Percentiles rank a stretch among this genome's conserved stretches.
Evolutionary conservation across 2,329 filamentous ascomycete genomes (phyloP).

Genomic region (Blastomyces gilchristii): DNA sequence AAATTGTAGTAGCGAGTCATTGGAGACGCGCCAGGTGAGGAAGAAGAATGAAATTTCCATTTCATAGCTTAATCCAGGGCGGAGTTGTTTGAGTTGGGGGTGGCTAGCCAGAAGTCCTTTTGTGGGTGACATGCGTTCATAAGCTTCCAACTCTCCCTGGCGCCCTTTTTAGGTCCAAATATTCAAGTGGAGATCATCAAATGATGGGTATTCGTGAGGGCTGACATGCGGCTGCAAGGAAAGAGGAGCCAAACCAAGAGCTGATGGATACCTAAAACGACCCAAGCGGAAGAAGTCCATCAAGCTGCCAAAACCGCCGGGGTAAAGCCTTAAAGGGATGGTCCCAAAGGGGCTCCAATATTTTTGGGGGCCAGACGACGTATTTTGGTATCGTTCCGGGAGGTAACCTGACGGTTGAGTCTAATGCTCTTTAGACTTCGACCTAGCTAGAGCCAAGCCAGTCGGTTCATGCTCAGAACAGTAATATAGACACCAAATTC

Average conservation of each 20-base stretch:
- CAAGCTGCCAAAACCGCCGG: not conserved
- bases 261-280: not conserved
- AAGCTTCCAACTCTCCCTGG: not conserved
- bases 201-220: not conserved
- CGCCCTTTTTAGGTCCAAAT: constrained; percentile 1
- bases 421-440: not conserved
- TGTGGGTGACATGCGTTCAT: not conserved
- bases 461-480: not conserved
- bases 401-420: not conserved
- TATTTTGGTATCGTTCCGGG: not conserved
- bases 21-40: not conserved
- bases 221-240: not conserved
- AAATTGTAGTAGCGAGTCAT: not conserved
- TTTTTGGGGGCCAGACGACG: not conserved
- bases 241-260: not conserved
- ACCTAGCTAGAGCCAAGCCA: constrained; percentile 1
- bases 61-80: not conserved
- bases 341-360: not conserved
- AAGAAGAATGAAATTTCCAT: not conserved
- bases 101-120: not conserved
- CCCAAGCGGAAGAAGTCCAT: not conserved
- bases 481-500: not conserved
- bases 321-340: too few relatives aligned
- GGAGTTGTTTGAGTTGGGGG: not conserved
- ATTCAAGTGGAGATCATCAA: not conserved